Percentiles rank a stretch among this genome's conserved stretches.
These are phyloP conservation scores for Vigna unguiculata DNA, from an alignment of 306 rosid genomes.

Conservation along the genomic window DNA sequence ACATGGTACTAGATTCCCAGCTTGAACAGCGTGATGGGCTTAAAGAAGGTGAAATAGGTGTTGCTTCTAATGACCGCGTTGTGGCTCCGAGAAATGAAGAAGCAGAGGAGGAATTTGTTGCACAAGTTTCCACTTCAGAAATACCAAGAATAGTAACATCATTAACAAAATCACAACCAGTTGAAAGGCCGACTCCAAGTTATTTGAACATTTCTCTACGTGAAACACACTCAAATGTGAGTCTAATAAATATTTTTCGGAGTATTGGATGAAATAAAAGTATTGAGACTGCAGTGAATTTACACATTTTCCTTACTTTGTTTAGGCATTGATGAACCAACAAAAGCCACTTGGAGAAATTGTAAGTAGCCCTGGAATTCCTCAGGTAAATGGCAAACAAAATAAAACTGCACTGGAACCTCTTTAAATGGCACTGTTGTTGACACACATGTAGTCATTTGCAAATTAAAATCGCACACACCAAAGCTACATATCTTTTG, in stretches of 20 bases:
- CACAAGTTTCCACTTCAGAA: background rate
- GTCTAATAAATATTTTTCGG: background rate
- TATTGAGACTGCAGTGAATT: background rate
- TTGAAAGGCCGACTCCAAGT: background rate
- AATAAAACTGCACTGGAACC: no score
- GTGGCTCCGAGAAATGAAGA: background rate
- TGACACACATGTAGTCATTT: no score
- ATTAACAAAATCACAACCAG: background rate
- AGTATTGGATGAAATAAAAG: background rate
- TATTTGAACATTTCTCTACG: background rate
- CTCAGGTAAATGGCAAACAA: no score
- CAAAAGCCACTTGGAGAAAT: no score
- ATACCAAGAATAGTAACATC: background rate
- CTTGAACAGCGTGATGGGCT: background rate
- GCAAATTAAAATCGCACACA: no score
- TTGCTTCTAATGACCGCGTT: background rate
- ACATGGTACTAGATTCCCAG: background rate
- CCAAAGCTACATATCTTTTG: background rate
- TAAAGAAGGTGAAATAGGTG: background rate
- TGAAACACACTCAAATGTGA: background rate
- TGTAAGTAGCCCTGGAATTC: no score
- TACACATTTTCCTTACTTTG: background rate
- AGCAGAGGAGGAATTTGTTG: background rate
- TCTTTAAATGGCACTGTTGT: no score
- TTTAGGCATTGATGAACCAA: background rate